Conservation (phyloP, 352 stramenopile genomes). For the Phytophthora cactorum region DNA sequence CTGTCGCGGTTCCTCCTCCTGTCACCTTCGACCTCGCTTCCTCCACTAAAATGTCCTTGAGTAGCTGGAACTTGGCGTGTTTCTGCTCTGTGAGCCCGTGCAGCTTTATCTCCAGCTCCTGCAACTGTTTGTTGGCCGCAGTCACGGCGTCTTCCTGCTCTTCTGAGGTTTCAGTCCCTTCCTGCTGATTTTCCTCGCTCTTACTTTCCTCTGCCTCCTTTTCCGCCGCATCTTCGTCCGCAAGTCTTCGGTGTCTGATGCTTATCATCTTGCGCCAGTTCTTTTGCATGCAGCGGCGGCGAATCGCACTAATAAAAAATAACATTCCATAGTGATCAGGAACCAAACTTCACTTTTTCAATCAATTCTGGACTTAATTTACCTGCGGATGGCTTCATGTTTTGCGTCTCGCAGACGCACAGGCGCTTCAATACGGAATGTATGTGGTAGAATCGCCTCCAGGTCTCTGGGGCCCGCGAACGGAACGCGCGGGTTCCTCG, state of each 20-base stretch:
- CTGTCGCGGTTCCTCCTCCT: background rate
- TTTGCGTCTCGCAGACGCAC: constrained; percentile 32
- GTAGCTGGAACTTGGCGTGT: constrained; percentile 71
- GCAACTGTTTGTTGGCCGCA: constrained; percentile 40
- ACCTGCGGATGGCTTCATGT: constrained; percentile 64
- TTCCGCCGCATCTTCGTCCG: constrained; percentile 17
- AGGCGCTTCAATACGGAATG: constrained; percentile 50
- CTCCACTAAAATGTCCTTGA: constrained; percentile 76
- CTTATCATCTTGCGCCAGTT: constrained; percentile 85
- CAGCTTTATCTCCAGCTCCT: constrained; percentile 62
- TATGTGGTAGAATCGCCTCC: constrained; percentile 64
- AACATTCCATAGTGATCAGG: background rate
- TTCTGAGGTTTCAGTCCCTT: constrained; percentile 28
- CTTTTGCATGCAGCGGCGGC: constrained; percentile 72
- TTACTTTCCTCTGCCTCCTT: constrained; percentile 16
- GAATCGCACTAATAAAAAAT: constrained; percentile 57
- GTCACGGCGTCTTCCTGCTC: constrained; percentile 30
- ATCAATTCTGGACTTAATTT: background rate
- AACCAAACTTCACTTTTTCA: background rate
- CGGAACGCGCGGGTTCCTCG: constrained; percentile 54
- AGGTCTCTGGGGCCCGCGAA: constrained; percentile 61
- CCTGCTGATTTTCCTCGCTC: constrained; percentile 11
- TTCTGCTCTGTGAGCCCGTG: constrained; percentile 66
- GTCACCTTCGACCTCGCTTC: constrained; percentile 64
- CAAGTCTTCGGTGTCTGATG: constrained; percentile 46